These are phyloP conservation scores for Botrytis paeoniae DNA, from an alignment of 2,329 filamentous ascomycete genomes.

Conservation along the genomic window DNA sequence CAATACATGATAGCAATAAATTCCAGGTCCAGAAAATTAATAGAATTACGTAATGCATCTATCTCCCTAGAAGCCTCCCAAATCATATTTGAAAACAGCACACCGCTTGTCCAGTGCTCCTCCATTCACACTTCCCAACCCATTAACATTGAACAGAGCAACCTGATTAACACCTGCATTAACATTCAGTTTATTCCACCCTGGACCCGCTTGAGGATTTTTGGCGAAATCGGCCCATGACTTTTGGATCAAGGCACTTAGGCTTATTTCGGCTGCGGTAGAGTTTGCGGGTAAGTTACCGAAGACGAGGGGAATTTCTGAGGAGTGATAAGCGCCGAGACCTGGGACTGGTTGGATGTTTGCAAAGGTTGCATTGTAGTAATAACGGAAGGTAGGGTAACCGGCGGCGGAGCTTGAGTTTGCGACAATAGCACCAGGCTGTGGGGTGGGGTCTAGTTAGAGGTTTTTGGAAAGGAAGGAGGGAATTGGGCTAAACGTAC, in stretches of 20 bases:
- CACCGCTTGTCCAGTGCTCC: background rate
- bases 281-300: constrained; percentile 4
- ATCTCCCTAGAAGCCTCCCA: background rate
- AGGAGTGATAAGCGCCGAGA: constrained; percentile 17
- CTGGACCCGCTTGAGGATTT: background rate
- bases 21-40: background rate
- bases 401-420: background rate
- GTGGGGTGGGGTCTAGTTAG: background rate
- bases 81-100: background rate
- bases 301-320: constrained; percentile 14
- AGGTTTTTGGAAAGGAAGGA: background rate
- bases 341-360: constrained; percentile 15
- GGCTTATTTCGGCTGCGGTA: background rate
- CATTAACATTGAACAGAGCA: constrained; percentile 3
- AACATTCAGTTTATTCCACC: background rate
- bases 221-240: constrained; percentile 14
- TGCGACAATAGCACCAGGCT: constrained; percentile 3
- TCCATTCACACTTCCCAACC: background rate
- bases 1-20: background rate
- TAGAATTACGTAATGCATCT: background rate
- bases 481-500: background rate
- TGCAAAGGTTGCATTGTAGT: constrained; percentile 17
- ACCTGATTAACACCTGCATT: background rate
- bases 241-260: constrained; percentile 6
- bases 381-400: constrained; percentile 18